Base-by-base conservation (phyloP, 148 eudicot genomes). In the Oxyria digyna region DNA sequence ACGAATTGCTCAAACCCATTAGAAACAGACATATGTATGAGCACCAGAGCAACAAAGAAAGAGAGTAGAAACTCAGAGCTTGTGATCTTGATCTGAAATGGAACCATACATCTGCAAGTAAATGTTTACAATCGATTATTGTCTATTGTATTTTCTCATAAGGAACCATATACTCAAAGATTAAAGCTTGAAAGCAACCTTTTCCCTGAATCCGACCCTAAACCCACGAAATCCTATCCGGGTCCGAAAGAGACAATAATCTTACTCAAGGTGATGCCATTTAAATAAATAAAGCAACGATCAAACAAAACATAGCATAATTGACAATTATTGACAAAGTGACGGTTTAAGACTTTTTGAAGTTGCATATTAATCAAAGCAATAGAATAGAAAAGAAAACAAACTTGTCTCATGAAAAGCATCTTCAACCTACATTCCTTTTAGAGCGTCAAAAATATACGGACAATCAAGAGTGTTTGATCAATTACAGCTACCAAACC, bases 401-500 rank as follows among this genome's bases (percentile, higher is more conserved):
- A 38, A 38, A 38, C 4, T 38, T 38, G 41, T 38, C 4, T 38
- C 8, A 4, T 38, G 9, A 38, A 7, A 38, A 38, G 41, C 48
- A 43, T 50, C 13, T 0, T 7, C n/a, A 52, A 52, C 29, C n/a
- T n/a, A n/a, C n/a, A n/a, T n/a, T n/a, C n/a, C n/a, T n/a, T n/a
- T n/a, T n/a, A n/a, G n/a, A n/a, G n/a, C n/a, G 99, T 82, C 70
- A 95, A 91, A 49, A 82, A 75, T 41, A 91, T 72, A 72, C 93
- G 91, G 69, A 85, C 82, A 78, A 88, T 76, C 48, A 91, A 81
- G 49, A 95, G 87, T 68, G 79, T 82, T 82, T 91, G 99, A 74
- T 95, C 91, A 52, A 84, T 77, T 43, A 84, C 65, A 75, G 93
- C 83, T 59, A 91, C 77, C 99, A 95, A 95, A 27, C 77, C 87